Evolutionary conservation across 192 early-diverging fungal species (phyloP).

Genomic region (Jimgerdemannia flammicorona): DNA sequence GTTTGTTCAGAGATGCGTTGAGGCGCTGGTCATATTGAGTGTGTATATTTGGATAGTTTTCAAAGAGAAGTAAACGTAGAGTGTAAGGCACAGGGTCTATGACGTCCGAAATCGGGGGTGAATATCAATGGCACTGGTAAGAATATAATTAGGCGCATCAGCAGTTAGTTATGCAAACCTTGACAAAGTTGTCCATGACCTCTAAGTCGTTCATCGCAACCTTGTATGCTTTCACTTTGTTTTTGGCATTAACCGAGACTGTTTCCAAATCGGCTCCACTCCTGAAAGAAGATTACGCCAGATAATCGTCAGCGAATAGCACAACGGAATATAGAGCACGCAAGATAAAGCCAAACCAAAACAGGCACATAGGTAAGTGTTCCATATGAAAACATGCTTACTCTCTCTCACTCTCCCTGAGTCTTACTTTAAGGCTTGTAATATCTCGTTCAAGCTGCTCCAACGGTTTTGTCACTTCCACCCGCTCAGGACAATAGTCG

Average conservation of each 20-base stretch:
- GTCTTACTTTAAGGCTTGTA: slow-evolving; percentile 38
- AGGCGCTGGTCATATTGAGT: slow-evolving; percentile 31
- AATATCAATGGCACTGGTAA: no score
- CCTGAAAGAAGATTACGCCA: slow-evolving; percentile 20
- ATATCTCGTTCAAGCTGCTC: slow-evolving; percentile 61
- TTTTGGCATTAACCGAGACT: slow-evolving; percentile 49
- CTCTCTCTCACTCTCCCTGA: slow-evolving; percentile 51
- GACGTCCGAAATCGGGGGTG: no score
- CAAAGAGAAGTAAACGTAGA: no score
- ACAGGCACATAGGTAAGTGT: no score
- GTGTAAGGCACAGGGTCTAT: background rate
- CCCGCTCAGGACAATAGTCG: slow-evolving; percentile 57
- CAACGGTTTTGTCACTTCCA: slow-evolving; percentile 40
- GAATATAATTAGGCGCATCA: no score
- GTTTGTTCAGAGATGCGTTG: slow-evolving; percentile 47
- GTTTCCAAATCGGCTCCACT: slow-evolving; percentile 57
- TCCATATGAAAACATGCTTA: slow-evolving; percentile 2
- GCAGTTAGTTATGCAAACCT: slow-evolving; percentile 22
- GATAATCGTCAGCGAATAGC: no score
- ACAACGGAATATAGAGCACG: background rate
- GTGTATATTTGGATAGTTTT: no score
- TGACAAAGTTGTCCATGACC: slow-evolving; percentile 42
- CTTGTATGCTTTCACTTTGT: slow-evolving; percentile 45
- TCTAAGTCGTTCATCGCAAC: slow-evolving; percentile 50
- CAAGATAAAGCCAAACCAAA: background rate